Percentiles rank a stretch among this genome's conserved stretches.
Conservation (phyloP, 306 rosid species). For the Morella rubra region DNA sequence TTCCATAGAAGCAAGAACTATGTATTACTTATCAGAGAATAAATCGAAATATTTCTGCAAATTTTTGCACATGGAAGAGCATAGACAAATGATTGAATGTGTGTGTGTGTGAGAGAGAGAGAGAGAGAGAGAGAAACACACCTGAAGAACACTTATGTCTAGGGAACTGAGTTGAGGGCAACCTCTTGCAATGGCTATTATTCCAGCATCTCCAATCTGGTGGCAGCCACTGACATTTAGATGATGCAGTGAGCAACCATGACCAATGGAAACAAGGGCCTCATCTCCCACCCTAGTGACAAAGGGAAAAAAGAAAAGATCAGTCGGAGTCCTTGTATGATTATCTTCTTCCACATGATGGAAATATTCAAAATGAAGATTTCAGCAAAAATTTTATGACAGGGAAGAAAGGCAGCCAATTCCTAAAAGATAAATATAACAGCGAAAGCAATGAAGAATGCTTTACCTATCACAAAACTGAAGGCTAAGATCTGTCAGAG, state of each 20-base stretch:
- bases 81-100: neutral
- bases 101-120: slow-evolving; percentile 2
- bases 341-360: neutral
- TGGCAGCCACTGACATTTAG: slow-evolving; percentile 97
- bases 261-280: slow-evolving; percentile 80
- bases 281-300: slow-evolving; percentile 80
- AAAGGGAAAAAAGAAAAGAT: neutral
- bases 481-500: slow-evolving; percentile 81
- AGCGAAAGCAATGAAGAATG: slow-evolving; percentile 16
- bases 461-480: slow-evolving; percentile 87
- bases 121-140: slow-evolving; percentile 36
- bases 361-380: neutral
- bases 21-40: neutral
- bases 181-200: slow-evolving; percentile 89
- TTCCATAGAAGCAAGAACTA: neutral
- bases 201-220: slow-evolving; percentile 84
- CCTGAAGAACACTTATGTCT: slow-evolving; percentile 91
- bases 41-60: neutral
- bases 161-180: slow-evolving; percentile 70
- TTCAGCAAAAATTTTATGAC: neutral
- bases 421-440: slow-evolving; percentile 5
- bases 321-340: slow-evolving; percentile 7
- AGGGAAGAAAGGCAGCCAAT: slow-evolving; percentile 9
- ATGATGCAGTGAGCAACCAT: slow-evolving; percentile 69
- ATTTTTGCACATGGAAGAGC: neutral